These are phyloP conservation scores for Panicum miliaceum DNA, from an alignment of 176 grass and related monocot genomes.

Conservation along the genomic window DNA sequence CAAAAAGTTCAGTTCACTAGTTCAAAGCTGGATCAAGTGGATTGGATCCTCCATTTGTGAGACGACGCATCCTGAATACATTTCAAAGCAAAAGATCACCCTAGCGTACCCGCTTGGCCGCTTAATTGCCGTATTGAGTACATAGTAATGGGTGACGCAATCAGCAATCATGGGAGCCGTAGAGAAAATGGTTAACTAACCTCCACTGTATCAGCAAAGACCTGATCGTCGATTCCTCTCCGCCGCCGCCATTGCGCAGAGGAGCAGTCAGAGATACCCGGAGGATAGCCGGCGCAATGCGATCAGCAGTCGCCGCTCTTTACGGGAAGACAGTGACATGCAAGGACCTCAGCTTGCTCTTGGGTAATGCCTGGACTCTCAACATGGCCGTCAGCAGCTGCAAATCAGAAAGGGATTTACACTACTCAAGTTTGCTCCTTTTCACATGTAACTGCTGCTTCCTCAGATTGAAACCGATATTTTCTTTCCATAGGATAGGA, in stretches of 20 bases:
- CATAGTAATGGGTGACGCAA: not conserved
- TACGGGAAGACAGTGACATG: not conserved
- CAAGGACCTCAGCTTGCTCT: not conserved
- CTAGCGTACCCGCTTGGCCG: not conserved
- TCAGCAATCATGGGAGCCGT: not conserved
- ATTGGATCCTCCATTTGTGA: not conserved
- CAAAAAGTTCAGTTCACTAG: too few species aligned
- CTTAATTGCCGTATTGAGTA: not conserved
- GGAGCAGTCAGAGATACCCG: not conserved
- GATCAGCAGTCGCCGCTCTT: not conserved
- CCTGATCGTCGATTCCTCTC: too few species aligned
- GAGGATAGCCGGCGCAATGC: not conserved
- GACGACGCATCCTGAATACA: not conserved
- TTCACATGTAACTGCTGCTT: not conserved
- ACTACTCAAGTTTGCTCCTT: not conserved
- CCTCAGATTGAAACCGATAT: not conserved
- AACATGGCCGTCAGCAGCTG: not conserved
- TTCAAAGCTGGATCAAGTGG: not conserved
- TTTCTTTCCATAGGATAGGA: too few species aligned
- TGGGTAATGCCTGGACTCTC: not conserved
- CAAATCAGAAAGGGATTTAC: not conserved
- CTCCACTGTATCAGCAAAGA: not conserved
- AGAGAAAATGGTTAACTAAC: not conserved
- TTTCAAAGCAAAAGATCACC: constrained; percentile 2
- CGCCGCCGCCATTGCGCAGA: not conserved